These are phyloP conservation scores for Sextonia rubra DNA, from an alignment of 164 flowering plant species.

Conservation along the genomic window DNA sequence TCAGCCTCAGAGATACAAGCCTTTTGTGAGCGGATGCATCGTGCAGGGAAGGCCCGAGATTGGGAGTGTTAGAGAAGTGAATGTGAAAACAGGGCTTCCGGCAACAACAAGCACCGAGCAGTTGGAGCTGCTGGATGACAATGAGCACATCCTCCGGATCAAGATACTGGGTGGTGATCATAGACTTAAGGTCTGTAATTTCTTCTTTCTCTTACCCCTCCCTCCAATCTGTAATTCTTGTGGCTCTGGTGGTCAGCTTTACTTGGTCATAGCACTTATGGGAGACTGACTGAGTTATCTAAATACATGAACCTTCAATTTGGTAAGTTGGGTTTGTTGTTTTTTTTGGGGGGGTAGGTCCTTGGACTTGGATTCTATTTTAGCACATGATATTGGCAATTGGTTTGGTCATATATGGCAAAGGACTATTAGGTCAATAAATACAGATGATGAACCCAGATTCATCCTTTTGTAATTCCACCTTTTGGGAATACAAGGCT, in stretches of 20 bases:
- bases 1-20: conserved; percentile 85
- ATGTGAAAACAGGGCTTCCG: conserved; percentile 84
- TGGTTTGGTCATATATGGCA: too few relatives aligned
- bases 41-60: conserved; percentile 66
- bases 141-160: conserved; percentile 72
- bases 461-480: too few relatives aligned
- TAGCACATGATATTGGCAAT: too few relatives aligned
- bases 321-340: too few relatives aligned
- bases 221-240: background rate
- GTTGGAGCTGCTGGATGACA: conserved; percentile 72
- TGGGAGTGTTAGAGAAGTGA: conserved; percentile 81
- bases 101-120: conserved; percentile 89
- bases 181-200: conserved; percentile 54
- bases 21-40: conserved; percentile 73
- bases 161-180: conserved; percentile 87
- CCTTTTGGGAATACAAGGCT: too few relatives aligned
- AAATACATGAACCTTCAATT: too few relatives aligned
- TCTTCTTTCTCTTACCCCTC: background rate
- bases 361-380: too few relatives aligned
- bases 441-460: too few relatives aligned
- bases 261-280: background rate
- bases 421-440: too few relatives aligned
- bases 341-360: too few relatives aligned
- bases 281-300: too few relatives aligned
- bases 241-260: background rate